Percentiles rank a stretch among this genome's conserved stretches.
Conservation (phyloP, 2,329 filamentous ascomycete species). For the Colletotrichum theobromicola region DNA sequence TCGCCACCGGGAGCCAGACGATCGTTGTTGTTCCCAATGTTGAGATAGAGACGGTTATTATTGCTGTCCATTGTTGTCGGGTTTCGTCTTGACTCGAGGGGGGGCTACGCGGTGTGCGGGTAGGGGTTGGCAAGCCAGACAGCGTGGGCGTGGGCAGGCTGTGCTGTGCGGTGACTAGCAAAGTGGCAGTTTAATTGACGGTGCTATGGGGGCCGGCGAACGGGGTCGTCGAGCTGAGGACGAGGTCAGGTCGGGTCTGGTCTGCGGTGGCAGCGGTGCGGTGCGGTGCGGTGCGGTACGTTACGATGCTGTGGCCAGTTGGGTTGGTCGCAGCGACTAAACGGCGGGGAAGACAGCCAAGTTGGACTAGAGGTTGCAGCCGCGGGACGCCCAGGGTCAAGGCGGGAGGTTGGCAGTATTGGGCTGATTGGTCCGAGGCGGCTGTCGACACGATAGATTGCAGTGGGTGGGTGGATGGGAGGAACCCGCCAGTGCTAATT, state of each 20-base stretch:
- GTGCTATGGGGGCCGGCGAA: neutral
- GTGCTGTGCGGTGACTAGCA: neutral
- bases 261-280: neutral
- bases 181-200: neutral
- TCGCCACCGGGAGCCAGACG: slow-evolving; percentile 65
- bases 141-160: neutral
- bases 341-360: slow-evolving; percentile 8
- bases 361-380: slow-evolving; percentile 11
- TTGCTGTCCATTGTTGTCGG: slow-evolving; percentile 56
- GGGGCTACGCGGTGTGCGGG: neutral
- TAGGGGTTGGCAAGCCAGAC: slow-evolving; percentile 10
- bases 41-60: slow-evolving; percentile 70
- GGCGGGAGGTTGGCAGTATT: slow-evolving; percentile 17
- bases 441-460: slow-evolving; percentile 17
- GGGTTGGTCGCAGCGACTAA: neutral
- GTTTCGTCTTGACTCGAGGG: slow-evolving; percentile 15
- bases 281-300: neutral
- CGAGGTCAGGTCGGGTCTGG: neutral
- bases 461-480: slow-evolving; percentile 16
- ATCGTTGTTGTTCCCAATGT: slow-evolving; percentile 70
- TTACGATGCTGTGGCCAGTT: neutral
- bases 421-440: slow-evolving; percentile 2
- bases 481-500: slow-evolving; percentile 11
- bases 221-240: neutral
- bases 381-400: slow-evolving; percentile 15